Evolutionary conservation across 2,329 filamentous ascomycete species (phyloP), one percentile per base, ranked within the genome.

Genomic region (Pochonia chlamydosporia): DNA sequence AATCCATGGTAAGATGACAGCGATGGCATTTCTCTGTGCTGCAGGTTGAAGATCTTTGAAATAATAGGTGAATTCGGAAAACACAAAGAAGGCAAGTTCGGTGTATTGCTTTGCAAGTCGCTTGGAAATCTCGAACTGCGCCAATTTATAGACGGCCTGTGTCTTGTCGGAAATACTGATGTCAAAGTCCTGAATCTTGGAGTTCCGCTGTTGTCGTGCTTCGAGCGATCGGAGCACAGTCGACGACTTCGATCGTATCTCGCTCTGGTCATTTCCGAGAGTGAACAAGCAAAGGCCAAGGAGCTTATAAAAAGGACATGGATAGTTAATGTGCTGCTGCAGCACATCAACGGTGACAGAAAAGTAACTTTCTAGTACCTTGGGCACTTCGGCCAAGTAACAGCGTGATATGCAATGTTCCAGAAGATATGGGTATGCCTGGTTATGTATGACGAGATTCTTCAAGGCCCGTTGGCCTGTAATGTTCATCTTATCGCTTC

Each of bases 121-220:
- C 59, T 92, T 90, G 0, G 93, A 97, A 20, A 95, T 95, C 62
- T 97, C 92, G 55, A 96, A 97, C 61, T 99, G 93, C 0, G 95
- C 93, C 39, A 95, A 75, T 68, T 99, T 99, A 69, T 97, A 99
- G 3, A 99, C 92, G 0, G 92, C 91, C 55, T 95, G 95, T 0
- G 95, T 99, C 68, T 96, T 97, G 68, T 99, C 95, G 0, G 92
- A 95, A 49, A 99, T 93, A 63, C 91, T 96, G 58, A 99, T 97
- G 59, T 99, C 93, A 49, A 96, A 95, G 63, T 99, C 93, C 62
- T 96, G 89, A 6, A 99, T 82, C 61, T 95, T 95, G 1, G 92
- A 96, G 54, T 82, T 93, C 54, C 87, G 73, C 3, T 69, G 68
- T 54, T 93, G 87, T 21, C 89, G 81, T 54, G 90, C 83, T 65